Evolutionary conservation across 176 grass and related monocot genomes (phyloP), one percentile per base, ranked within the genome.

Genomic region (Melocanna baccifera): DNA sequence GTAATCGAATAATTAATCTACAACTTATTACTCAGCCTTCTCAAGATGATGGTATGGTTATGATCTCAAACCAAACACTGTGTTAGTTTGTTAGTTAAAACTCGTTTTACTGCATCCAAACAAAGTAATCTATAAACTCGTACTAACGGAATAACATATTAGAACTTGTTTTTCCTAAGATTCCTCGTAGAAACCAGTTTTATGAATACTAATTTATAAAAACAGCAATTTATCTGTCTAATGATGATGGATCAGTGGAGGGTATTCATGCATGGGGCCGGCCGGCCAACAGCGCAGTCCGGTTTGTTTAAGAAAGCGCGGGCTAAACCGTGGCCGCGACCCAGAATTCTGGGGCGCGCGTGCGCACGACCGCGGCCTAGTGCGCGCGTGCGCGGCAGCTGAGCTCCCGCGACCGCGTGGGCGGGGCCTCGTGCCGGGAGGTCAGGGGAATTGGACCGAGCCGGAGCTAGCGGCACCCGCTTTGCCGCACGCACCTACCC

Each of bases 301-400:
- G 45, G 13, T 58, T 55, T 76, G 71, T 75, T 75, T 40, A 75
- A 19, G 30, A 66, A 75, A 53, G 82, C 71, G 28, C 43, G 9
- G 6, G 14, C 12, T 11, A 56, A 4, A 26, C 18, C 26, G 52
- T 59, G 51, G 67, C 52, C 53, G 69, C 5, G 82, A 75, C 59
- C 82, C 59, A 59, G 46, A 67, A 84, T 84, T 53, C 46, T 59
- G 71, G 69, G 71, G 18, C 19, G 82, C 59, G 82, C 82, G 70
- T 83, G 81, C 70, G 59, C 81, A n/a, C 69, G 81, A 63, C 81
- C 69, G 56, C 67, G 56, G 29, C 69, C 1, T 74, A 83, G 69
- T 74, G 69, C 69, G 81, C 81, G 69, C 81, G 67, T 32, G 67
- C 26, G 19, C 12, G 67, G 65, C 65, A 68, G 65, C 65, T 48